Percentiles rank a stretch among this genome's conserved stretches.
These are phyloP conservation scores for Hemisphaericaspora xylofermentans DNA, from an alignment of 1,139 yeast species.

Conservation along the genomic window DNA sequence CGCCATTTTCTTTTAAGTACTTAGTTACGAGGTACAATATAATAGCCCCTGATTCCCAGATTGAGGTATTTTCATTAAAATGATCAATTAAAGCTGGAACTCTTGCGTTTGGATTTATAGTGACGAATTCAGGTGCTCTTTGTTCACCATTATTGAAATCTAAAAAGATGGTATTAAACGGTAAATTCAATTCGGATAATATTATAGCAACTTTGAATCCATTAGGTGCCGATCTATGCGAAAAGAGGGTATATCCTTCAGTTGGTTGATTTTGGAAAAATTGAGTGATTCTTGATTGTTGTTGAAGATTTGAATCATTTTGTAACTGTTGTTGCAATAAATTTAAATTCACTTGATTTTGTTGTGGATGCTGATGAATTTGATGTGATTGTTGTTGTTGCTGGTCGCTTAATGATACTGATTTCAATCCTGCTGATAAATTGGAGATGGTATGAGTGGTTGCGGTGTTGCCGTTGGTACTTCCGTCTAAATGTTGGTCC, in stretches of 20 bases:
- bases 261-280: slow-evolving; percentile 78
- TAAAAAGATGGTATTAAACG: slow-evolving; percentile 78
- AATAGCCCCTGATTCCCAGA: slow-evolving; percentile 96
- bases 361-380: slow-evolving; percentile 25
- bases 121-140: slow-evolving; percentile 87
- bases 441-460: slow-evolving; percentile 34
- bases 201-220: slow-evolving; percentile 96
- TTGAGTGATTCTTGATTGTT: slow-evolving; percentile 60
- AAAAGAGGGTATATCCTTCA: slow-evolving; percentile 83
- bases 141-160: slow-evolving; percentile 91
- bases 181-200: slow-evolving; percentile 76
- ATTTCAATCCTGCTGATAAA: slow-evolving; percentile 51
- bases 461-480: slow-evolving; percentile 11
- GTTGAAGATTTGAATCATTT: slow-evolving; percentile 34
- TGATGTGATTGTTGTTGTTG: slow-evolving; percentile 15
- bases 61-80: slow-evolving; percentile 69
- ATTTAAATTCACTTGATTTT: slow-evolving; percentile 40
- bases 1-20: slow-evolving; percentile 67
- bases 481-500: slow-evolving; percentile 9
- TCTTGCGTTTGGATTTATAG: slow-evolving; percentile 90
- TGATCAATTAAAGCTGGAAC: slow-evolving; percentile 95
- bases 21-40: slow-evolving; percentile 73
- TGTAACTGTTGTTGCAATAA: slow-evolving; percentile 45
- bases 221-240: slow-evolving; percentile 93
- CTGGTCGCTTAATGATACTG: slow-evolving; percentile 40